Conservation (phyloP, 495 filamentous ascomycete genomes). For the Aspergillus saccharolyticus region DNA sequence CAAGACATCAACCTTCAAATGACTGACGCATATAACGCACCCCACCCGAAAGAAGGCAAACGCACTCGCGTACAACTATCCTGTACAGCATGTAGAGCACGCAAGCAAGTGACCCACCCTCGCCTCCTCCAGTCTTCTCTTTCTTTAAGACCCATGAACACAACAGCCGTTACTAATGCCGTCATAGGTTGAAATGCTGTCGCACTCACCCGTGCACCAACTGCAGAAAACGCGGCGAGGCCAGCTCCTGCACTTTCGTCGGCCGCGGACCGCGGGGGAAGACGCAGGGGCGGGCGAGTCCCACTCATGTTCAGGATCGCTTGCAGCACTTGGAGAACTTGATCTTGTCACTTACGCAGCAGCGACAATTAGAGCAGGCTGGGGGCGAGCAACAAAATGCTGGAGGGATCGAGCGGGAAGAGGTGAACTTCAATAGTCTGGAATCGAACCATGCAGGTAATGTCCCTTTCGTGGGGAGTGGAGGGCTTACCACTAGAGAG, state of each 20-base stretch:
- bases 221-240: constrained; percentile 44
- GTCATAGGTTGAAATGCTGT: constrained; percentile 46
- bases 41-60: constrained; percentile 30
- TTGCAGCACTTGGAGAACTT: constrained; percentile 50
- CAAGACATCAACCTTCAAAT: not conserved
- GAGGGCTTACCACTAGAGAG: not conserved
- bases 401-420: not conserved
- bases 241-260: constrained; percentile 39
- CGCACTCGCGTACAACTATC: constrained; percentile 50
- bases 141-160: not conserved
- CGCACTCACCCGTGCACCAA: constrained; percentile 47
- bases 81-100: constrained; percentile 47
- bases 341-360: constrained; percentile 42
- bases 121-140: not conserved
- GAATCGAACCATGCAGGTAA: not conserved
- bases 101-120: constrained; percentile 36
- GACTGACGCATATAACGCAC: not conserved
- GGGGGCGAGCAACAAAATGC: not conserved
- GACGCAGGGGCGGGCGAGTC: constrained; percentile 28
- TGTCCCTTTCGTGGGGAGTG: not conserved
- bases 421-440: not conserved
- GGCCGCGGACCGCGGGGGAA: constrained; percentile 33
- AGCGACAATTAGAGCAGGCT: constrained; percentile 23
- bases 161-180: constrained; percentile 3
- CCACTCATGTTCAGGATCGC: constrained; percentile 41